Evolutionary conservation across 257 asterid genomes (phyloP), one percentile per base, ranked within the genome.

Genomic region (Agastache rugosa): DNA sequence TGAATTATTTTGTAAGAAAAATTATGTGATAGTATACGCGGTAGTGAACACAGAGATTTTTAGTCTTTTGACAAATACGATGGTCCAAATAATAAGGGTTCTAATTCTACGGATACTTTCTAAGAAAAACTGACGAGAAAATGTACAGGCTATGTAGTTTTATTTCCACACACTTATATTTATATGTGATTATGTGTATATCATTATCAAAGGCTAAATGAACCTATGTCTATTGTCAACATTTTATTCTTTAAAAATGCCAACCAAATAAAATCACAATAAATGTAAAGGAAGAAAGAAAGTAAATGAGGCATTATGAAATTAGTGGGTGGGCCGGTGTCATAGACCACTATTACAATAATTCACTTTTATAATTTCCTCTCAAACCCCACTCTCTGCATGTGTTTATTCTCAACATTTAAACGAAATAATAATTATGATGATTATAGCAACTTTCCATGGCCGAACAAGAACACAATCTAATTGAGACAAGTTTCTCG

Each of bases 281-380:
- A 74, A 74, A 63, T 62, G 67, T 8, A 61, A 34, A 55, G 53
- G 42, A 19, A 20, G 31, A 34, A 20, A 60, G 59, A 22, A 68
- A 35, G 47, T 73, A 77, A 9, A 77, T 19, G 76, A 56, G 3
- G 16, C 79, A 77, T 73, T 73, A 74, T 56, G 65, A 25, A 27
- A 77, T 74, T 54, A 58, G 80, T 69, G 80, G 80, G 80, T 64
- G 68, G 80, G 68, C 37, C 37, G 80, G 80, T 56, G 63, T 74
- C 75, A 63, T 37, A 77, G 74, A 50, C 77, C 60, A 77, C 79
- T 23, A 74, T 64, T 75, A 20, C 67, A 55, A 75, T 71, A 41
- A 63, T 41, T 71, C 64, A 54, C 25, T 60, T 42, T 62, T 58
- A 45, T 42, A 44, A 67, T 59, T 66, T 70, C 20, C 8, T 11